Percentiles rank a stretch among this genome's conserved stretches.
phyloP scores from a whole-genome alignment of 345 rosid species.

The Aquilaria yunnanensis region DNA sequence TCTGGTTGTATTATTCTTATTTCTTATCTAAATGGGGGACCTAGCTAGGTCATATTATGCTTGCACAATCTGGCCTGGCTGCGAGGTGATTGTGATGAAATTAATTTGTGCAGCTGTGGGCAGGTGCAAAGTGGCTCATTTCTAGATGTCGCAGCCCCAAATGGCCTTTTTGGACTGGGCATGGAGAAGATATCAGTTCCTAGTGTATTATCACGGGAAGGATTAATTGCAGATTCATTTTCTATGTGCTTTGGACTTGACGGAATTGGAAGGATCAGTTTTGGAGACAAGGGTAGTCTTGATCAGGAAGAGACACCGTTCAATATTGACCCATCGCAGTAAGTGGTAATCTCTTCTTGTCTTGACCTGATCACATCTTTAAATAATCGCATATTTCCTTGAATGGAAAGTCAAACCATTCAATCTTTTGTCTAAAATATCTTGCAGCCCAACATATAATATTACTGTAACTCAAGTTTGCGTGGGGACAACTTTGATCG shows the following conservation, averaged over 20 bases:
- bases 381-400: not conserved
- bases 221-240: constrained; percentile 70
- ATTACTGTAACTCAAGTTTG: constrained; percentile 56
- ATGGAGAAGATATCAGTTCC: constrained; percentile 90
- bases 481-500: constrained; percentile 50
- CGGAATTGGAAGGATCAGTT: constrained; percentile 84
- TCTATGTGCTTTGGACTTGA: constrained; percentile 86
- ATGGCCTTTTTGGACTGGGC: constrained; percentile 82
- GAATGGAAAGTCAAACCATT: constrained; percentile 1
- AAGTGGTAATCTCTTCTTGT: constrained; percentile 47
- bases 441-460: constrained; percentile 68
- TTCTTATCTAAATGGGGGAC: not conserved
- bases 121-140: constrained; percentile 93
- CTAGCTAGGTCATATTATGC: constrained; percentile 1
- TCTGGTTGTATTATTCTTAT: not conserved
- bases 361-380: constrained; percentile 14
- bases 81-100: constrained; percentile 21
- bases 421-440: constrained; percentile 7
- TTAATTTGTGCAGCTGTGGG: constrained; percentile 77
- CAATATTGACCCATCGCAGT: constrained; percentile 72
- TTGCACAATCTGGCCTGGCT: constrained; percentile 9
- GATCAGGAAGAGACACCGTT: constrained; percentile 85
- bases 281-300: constrained; percentile 78
- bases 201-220: constrained; percentile 68
- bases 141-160: constrained; percentile 82